These are phyloP conservation scores for Epichloe uncinata DNA, from an alignment of 2,329 filamentous ascomycete species.

Conservation along the genomic window DNA sequence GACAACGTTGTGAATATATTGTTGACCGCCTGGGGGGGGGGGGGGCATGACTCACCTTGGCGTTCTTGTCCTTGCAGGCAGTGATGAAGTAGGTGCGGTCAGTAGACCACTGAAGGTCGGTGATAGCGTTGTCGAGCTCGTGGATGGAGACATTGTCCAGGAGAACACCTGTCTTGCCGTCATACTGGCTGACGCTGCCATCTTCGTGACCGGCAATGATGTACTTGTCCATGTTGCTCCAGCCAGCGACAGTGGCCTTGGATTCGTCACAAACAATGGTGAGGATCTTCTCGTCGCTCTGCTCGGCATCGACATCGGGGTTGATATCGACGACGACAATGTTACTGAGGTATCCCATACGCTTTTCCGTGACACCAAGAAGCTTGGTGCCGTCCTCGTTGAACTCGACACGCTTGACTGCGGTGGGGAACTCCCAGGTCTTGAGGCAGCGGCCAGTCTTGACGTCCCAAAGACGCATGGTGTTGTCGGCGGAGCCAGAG, in stretches of 20 bases:
- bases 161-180: slow-evolving; percentile 80
- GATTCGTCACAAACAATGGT: slow-evolving; percentile 89
- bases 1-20: too few species aligned
- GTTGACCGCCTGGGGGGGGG: too few species aligned
- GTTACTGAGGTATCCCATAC: slow-evolving; percentile 88
- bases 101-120: slow-evolving; percentile 85
- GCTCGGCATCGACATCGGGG: slow-evolving; percentile 67
- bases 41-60: slow-evolving; percentile 48
- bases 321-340: slow-evolving; percentile 88
- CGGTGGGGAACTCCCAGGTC: slow-evolving; percentile 94
- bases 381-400: slow-evolving; percentile 83
- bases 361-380: slow-evolving; percentile 94
- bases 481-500: slow-evolving; percentile 95
- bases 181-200: slow-evolving; percentile 80
- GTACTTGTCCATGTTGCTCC: slow-evolving; percentile 88
- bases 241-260: slow-evolving; percentile 95
- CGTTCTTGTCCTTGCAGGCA: slow-evolving; percentile 92
- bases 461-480: slow-evolving; percentile 92
- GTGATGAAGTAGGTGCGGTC: slow-evolving; percentile 99
- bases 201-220: slow-evolving; percentile 98
- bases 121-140: slow-evolving; percentile 71
- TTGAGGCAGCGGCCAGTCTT: slow-evolving; percentile 90
- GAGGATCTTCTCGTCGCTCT: slow-evolving; percentile 69
- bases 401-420: slow-evolving; percentile 97
- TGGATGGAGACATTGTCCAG: slow-evolving; percentile 72